Evolutionary conservation across 306 rosid species (phyloP), one percentile per base, ranked within the genome.

Genomic region (Quercus ilex): DNA sequence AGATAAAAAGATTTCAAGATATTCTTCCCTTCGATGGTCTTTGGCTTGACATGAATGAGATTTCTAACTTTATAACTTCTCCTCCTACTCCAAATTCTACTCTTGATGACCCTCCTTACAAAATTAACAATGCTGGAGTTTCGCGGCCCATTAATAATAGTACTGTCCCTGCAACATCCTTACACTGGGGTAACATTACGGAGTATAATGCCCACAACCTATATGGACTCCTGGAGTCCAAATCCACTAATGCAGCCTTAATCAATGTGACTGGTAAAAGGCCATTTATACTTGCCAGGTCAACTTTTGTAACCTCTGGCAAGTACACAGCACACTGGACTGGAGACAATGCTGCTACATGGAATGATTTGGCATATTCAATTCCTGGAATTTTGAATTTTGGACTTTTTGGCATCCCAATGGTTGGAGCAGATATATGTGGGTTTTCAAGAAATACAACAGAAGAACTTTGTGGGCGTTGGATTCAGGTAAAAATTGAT

Each of bases 401-500:
- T 67, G 98, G 98, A 26, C 83, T 94, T 58, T 92, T 88, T 55
- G 98, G 97, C 77, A 79, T 94, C 81, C 97, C 97, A 13, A 91
- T 94, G 98, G 97, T 94, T 78, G 98, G 98, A 38, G 90, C 98
- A 74, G 97, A 94, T 80, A 94, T 94, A 51, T 94, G 98, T 80
- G 98, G 98, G 17, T 94, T 91, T 78, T 26, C 71, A 5, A 56
- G 81, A 71, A 10, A 88, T 82, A 94, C 98, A 49, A 89, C 59
- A 4, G 98, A 94, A 88, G 98, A 94, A 79, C 97, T 92, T 43
- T 94, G 98, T 49, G 63, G 82, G 74, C 91, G 98, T 4, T 94
- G 98, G 97, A 94, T 94, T 82, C 97, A 94, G 98, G 97, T 91
- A n/a, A n/a, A n/a, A n/a, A n/a, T n/a, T n/a, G n/a, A n/a, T n/a